Percentiles rank a stretch among this genome's conserved stretches.
These are phyloP conservation scores for Solanum hybrid DNA, from an alignment of 305 asterid species.

Conservation along the genomic window DNA sequence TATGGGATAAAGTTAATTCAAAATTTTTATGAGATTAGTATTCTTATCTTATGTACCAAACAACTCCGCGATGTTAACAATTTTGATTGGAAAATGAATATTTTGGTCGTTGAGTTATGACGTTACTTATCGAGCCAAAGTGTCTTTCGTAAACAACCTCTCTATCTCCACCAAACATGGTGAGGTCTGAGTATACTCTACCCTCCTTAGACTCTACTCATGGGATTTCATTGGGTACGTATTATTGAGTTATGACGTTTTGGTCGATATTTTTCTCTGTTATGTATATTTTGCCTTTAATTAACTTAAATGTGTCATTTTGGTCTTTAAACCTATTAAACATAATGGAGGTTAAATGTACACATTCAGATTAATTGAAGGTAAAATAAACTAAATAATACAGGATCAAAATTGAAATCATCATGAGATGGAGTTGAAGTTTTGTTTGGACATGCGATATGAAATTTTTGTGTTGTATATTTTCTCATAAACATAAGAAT, in stretches of 20 bases:
- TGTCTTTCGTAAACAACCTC: neutral
- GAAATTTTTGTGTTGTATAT: no score
- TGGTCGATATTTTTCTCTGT: neutral
- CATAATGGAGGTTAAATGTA: neutral
- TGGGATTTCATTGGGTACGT: neutral
- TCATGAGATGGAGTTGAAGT: no score
- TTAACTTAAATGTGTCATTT: neutral
- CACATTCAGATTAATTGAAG: neutral
- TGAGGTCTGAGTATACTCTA: neutral
- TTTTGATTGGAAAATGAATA: neutral
- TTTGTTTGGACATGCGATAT: neutral
- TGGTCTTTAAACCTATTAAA: neutral
- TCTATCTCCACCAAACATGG: neutral
- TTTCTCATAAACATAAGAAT: neutral
- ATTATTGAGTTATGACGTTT: neutral
- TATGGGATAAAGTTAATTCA: neutral
- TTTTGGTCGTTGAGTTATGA: neutral
- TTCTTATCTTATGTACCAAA: neutral
- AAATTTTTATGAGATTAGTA: neutral
- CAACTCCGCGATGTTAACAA: neutral
- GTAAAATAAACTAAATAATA: neutral
- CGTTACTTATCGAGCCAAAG: neutral
- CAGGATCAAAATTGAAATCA: neutral
- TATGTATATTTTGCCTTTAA: neutral
- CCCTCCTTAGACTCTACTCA: neutral